Conservation (phyloP, 768 basidiomycete genomes). For the Dioszegia hungarica region DNA sequence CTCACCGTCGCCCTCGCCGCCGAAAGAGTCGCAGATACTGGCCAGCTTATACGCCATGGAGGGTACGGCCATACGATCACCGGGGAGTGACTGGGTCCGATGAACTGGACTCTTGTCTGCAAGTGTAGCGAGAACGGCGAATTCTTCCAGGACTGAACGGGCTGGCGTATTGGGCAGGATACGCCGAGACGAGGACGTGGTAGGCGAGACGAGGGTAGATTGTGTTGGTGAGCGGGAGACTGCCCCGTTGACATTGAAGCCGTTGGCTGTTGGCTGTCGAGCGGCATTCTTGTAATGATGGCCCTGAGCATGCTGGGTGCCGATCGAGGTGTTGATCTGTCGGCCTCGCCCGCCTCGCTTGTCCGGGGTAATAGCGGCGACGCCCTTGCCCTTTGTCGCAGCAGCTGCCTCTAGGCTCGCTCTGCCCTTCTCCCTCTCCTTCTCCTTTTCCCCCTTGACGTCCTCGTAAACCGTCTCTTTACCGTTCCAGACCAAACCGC, state of each 20-base stretch:
- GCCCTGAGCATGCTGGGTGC: too few relatives aligned
- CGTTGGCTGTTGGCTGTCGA: neutral
- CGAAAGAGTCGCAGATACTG: constrained; percentile 20
- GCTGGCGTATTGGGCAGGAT: constrained; percentile 35
- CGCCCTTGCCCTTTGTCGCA: neutral
- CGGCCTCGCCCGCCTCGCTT: neutral
- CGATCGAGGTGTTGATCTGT: neutral
- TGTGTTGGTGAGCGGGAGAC: constrained; percentile 20
- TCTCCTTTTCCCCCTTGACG: neutral
- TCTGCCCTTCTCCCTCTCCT: neutral
- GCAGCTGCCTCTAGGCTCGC: neutral
- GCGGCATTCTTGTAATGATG: too few relatives aligned
- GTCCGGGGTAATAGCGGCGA: neutral
- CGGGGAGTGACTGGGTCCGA: constrained; percentile 25
- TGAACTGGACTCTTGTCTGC: constrained; percentile 33
- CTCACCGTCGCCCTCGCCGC: neutral
- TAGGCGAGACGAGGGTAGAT: constrained; percentile 37
- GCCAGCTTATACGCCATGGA: constrained; percentile 19
- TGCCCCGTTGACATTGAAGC: neutral
- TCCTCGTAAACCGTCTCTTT: constrained; percentile 10
- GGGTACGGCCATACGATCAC: constrained; percentile 8
- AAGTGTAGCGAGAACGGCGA: constrained; percentile 37
- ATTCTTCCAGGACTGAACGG: constrained; percentile 38
- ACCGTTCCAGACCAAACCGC: constrained; percentile 38
- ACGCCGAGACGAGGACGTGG: constrained; percentile 20